phyloP scores from a whole-genome alignment of 306 rosid genomes.

The Vigna angularis region DNA sequence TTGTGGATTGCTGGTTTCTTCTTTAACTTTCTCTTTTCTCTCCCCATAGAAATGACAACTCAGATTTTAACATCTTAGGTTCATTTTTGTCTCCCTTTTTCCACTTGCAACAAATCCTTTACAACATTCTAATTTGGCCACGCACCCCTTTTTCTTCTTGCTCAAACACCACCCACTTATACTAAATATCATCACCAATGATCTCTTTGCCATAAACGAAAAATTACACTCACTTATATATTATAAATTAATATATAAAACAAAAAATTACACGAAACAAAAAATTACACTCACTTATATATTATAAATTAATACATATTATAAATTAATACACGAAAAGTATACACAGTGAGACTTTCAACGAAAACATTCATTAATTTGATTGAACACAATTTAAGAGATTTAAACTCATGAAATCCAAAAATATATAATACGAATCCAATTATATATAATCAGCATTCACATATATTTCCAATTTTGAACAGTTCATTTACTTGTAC shows the following conservation, averaged over 20 bases:
- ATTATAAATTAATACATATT: too few species aligned
- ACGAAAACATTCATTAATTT: too few species aligned
- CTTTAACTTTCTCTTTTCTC: background rate
- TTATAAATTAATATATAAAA: too few species aligned
- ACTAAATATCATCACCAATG: background rate
- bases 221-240: too few species aligned
- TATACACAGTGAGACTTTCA: too few species aligned
- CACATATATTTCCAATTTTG: constrained; percentile 6
- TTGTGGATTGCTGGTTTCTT: constrained; percentile 33
- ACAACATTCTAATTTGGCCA: constrained; percentile 45
- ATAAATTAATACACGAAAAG: too few species aligned
- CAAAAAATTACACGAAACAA: too few species aligned
- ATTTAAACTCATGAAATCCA: too few species aligned
- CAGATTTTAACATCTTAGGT: constrained; percentile 15
- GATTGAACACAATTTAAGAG: too few species aligned
- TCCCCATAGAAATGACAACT: background rate
- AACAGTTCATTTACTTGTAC: background rate
- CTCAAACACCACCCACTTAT: constrained; percentile 52
- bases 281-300: too few species aligned
- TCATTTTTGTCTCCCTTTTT: constrained; percentile 28
- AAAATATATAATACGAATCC: constrained; percentile 6
- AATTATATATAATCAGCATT: constrained; percentile 20
- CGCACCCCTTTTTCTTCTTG: constrained; percentile 40
- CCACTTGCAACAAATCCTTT: constrained; percentile 41
- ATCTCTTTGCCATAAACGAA: too few species aligned